phyloP scores from a whole-genome alignment of 805 yeast genomes.

The Teunomyces stri region DNA sequence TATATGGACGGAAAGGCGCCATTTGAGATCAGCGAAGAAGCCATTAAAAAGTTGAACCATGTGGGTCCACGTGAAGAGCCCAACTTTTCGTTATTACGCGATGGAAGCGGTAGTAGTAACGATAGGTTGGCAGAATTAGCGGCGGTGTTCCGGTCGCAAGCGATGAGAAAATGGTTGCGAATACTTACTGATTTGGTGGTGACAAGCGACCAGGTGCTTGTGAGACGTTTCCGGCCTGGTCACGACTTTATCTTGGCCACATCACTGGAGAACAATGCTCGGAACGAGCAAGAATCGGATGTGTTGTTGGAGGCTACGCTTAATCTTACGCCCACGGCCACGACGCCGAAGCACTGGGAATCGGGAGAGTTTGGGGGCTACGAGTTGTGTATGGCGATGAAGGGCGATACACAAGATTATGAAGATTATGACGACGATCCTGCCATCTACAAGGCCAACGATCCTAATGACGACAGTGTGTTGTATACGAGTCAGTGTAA shows the following conservation, averaged over 20 bases:
- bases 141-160: conserved; percentile 53
- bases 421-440: conserved; percentile 68
- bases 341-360: conserved; percentile 68
- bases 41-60: conserved; percentile 28
- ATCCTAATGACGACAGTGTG: conserved; percentile 68
- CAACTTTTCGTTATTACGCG: conserved; percentile 39
- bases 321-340: conserved; percentile 68
- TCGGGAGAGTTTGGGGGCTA: conserved; percentile 93
- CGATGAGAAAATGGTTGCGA: conserved; percentile 70
- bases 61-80: conserved; percentile 53
- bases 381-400: conserved; percentile 80
- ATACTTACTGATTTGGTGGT: conserved; percentile 60
- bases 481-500: conserved; percentile 75
- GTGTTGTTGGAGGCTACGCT: conserved; percentile 74
- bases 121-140: conserved; percentile 49
- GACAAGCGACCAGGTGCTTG: conserved; percentile 62
- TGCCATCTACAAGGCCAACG: conserved; percentile 64
- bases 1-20: conserved; percentile 68
- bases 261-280: conserved; percentile 18
- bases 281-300: conserved; percentile 36
- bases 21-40: conserved; percentile 30
- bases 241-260: conserved; percentile 92
- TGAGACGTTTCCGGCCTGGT: conserved; percentile 93
- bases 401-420: conserved; percentile 40
- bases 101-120: background rate